Evolutionary conservation across 1,139 yeast genomes (phyloP).

Genomic region (Starmera stellimalicola): DNA sequence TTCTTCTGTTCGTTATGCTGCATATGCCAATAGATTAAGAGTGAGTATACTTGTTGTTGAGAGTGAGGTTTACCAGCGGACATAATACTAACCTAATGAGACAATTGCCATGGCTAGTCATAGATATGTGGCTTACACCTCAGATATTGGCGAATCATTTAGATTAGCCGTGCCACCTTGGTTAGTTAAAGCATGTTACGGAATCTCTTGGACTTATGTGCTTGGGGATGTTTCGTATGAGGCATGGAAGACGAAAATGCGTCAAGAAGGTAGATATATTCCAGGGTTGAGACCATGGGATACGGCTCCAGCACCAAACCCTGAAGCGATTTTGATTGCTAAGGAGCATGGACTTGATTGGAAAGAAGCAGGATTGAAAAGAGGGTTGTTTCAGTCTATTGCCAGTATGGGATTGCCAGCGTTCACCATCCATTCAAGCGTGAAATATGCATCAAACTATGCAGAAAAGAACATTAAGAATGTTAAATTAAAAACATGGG

Average conservation of each 20-base stretch:
- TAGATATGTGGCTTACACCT: conserved; percentile 78
- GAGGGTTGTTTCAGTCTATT: conserved; percentile 70
- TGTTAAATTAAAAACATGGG: conserved; percentile 44
- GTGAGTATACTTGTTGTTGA: conserved; percentile 10
- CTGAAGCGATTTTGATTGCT: conserved; percentile 25
- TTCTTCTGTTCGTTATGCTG: conserved; percentile 62
- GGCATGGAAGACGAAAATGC: conserved; percentile 66
- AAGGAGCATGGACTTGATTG: conserved; percentile 36
- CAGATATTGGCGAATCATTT: conserved; percentile 86
- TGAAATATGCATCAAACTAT: conserved; percentile 54
- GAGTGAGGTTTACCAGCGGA: neutral
- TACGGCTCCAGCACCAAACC: conserved; percentile 32
- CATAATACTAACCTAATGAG: neutral
- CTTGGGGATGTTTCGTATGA: conserved; percentile 73
- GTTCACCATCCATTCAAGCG: conserved; percentile 74
- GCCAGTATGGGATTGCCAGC: conserved; percentile 89
- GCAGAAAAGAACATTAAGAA: conserved; percentile 40
- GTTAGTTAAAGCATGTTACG: conserved; percentile 58
- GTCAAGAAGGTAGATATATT: conserved; percentile 54
- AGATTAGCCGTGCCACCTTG: conserved; percentile 74
- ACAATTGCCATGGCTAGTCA: conserved; percentile 69
- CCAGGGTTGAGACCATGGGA: conserved; percentile 69
- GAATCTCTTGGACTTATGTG: conserved; percentile 68
- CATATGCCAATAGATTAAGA: conserved; percentile 67
- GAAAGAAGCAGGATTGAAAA: conserved; percentile 53